A percentile compares a stretch with the other conserved stretches of the same genome.
These are phyloP conservation scores for Mallotus japonicus DNA, from an alignment of 441 rosid genomes.

Conservation along the genomic window DNA sequence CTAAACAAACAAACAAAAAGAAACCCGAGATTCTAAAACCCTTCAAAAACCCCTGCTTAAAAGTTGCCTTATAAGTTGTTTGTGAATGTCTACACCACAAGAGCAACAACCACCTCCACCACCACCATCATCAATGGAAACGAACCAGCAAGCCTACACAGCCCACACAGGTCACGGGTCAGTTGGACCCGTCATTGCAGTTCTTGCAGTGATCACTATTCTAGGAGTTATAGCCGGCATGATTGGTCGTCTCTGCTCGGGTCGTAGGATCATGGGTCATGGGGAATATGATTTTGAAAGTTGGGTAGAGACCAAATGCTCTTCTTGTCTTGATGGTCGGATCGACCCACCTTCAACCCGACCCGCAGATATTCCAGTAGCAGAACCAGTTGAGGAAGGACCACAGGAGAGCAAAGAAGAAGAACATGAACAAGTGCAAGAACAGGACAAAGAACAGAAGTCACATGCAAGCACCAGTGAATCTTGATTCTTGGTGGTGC, in stretches of 20 bases:
- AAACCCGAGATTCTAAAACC: constrained; percentile 1
- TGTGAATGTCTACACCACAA: constrained; percentile 36
- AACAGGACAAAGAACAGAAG: constrained; percentile 11
- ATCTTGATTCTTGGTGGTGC: constrained; percentile 26
- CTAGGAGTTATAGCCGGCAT: constrained; percentile 61
- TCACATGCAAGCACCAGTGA: constrained; percentile 26
- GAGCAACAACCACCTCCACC: constrained; percentile 32
- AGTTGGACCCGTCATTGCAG: constrained; percentile 65
- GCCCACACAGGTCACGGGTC: constrained; percentile 44
- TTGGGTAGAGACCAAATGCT: constrained; percentile 66
- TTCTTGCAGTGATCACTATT: constrained; percentile 52
- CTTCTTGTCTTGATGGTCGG: constrained; percentile 56
- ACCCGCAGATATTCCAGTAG: constrained; percentile 31
- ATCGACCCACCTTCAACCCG: constrained; percentile 36
- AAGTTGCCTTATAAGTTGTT: neutral
- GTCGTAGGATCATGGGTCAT: constrained; percentile 46
- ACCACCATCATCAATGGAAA: constrained; percentile 38
- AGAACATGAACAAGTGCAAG: constrained; percentile 13
- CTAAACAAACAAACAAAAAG: neutral
- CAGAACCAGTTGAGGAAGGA: constrained; percentile 22
- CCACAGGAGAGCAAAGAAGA: constrained; percentile 27
- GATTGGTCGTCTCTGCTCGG: constrained; percentile 64
- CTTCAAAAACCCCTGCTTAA: constrained; percentile 19
- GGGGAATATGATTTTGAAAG: constrained; percentile 59
- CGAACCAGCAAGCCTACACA: constrained; percentile 41